Evolutionary conservation across 768 basidiomycete genomes (phyloP), one percentile per base, ranked within the genome.

Genomic region (Pleurotus djamor): DNA sequence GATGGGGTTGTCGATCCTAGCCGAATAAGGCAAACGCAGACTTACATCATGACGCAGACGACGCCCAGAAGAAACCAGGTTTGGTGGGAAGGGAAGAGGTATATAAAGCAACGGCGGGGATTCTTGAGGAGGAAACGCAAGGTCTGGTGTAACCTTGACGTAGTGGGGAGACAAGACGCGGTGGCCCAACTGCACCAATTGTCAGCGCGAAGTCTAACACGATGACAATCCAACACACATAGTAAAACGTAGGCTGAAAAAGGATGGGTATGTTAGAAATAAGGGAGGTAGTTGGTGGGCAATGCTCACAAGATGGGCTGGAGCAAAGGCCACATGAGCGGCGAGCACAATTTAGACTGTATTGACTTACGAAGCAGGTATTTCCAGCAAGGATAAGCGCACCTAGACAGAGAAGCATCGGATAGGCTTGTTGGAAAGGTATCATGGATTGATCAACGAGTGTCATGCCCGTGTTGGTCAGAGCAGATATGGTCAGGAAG

Each of bases 61-160:
- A 96, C 70, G 0, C 83, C 81, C 1, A 93, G 62, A 5, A 97
- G 83, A 64, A 96, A 91, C 92, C 94, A 94, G 4, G 94, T 97
- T 68, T 97, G 95, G 66, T 94, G 92, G 0, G 92, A 87, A 0
- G 94, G 94, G 64, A 96, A 96, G 8, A 96, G 81, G 69, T 94
- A 92, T 12, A 94, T 83, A 66, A 90, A 96, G 71, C 94, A 96
- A 62, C 92, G 84, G 9, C 96, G 85, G 12, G 96, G 96, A 68
- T 98, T 96, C 65, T 97, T 94, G 9, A 98, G 82, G 8, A 98
- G 83, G 70, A 98, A 98, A 58, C 87, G 88, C 1, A 97, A 76
- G 0, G 94, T 93, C 72, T 95, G 92, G 51, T 85, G 74, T 0
- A 86, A 67, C 0, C 84, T 82, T 13, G 92, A 92, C 0, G 71